Evolutionary conservation across 345 rosid species (phyloP), one percentile per base, ranked within the genome.

Genomic region (Laguncularia racemosa): DNA sequence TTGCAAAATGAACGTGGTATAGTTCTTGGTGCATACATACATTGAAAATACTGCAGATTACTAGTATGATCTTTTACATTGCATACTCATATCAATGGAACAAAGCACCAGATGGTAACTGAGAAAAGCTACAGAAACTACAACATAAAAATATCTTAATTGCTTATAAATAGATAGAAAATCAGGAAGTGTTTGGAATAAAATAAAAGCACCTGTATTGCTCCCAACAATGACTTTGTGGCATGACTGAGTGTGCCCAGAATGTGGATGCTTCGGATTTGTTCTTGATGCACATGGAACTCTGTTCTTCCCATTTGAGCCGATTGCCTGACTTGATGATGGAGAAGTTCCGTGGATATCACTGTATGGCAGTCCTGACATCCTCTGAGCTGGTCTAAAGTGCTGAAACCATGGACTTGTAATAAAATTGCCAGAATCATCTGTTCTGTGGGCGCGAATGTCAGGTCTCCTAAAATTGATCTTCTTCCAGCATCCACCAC

Each of bases 371-470:
- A 38, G 38, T 45, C 20, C 23, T 33, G 48, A 61, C 55, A 28
- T 26, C 59, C 50, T 80, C 3, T 78, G 53, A 43, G 56, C 67
- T 59, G 78, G 55, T 46, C 76, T 83, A 56, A 66, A 86, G 54
- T 68, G 95, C 48, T 77, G 79, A 61, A 92, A 71, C 95, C 96
- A 92, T 0, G 78, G 88, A 65, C 76, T 89, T 59, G 57, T 69
- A 53, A 80, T 57, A 54, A 77, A 48, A 56, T 50, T 64, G 20
- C 16, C 71, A 21, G 79, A 58, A 23, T 65, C 70, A 17, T 20
- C 68, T 16, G 38, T 45, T 54, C 57, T 63, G 48, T 71, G 73
- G 59, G 11, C 28, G 12, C 65, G 76, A 66, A 63, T 28, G 13
- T 69, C 75, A 55, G 85, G 78, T 60, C 76, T 82, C 71, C 66